Percentiles rank a stretch among this genome's conserved stretches.
phyloP scores from a whole-genome alignment of 192 early-diverging fungal species.

The Linnemannia hyalina region DNA sequence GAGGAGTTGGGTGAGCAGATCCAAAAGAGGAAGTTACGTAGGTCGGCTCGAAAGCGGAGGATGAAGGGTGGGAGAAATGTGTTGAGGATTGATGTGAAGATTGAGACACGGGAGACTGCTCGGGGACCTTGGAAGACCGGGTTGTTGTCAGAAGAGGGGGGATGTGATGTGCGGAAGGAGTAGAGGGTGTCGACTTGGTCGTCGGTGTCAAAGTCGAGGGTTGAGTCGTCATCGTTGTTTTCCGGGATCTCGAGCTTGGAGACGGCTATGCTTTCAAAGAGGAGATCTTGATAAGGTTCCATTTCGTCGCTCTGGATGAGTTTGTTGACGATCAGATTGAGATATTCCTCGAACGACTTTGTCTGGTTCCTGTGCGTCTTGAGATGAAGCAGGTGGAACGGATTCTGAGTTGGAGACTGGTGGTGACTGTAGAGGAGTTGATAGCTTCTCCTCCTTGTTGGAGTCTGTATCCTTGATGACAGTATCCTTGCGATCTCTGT shows the following conservation, averaged over 20 bases:
- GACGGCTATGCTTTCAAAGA: not conserved
- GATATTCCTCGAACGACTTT: not conserved
- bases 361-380: not conserved
- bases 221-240: not conserved
- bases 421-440: not conserved
- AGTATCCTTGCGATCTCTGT: not conserved
- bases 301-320: slow-evolving; percentile 8
- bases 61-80: slow-evolving; percentile 13
- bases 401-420: not conserved
- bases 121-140: not conserved
- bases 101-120: not conserved
- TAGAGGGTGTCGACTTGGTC: not conserved
- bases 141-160: not conserved
- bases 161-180: not conserved
- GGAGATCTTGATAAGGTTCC: not conserved
- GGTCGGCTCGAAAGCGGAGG: slow-evolving; percentile 18
- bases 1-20: not conserved
- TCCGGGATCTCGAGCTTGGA: slow-evolving; percentile 6
- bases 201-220: not conserved
- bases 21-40: slow-evolving; percentile 32
- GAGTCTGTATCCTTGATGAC: not conserved
- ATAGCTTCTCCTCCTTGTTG: not conserved
- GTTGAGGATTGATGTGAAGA: slow-evolving; percentile 9
- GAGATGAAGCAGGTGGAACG: not conserved
- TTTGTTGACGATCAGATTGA: not conserved